Conservation (phyloP, 768 basidiomycete species). For the Pholiota conissans region DNA sequence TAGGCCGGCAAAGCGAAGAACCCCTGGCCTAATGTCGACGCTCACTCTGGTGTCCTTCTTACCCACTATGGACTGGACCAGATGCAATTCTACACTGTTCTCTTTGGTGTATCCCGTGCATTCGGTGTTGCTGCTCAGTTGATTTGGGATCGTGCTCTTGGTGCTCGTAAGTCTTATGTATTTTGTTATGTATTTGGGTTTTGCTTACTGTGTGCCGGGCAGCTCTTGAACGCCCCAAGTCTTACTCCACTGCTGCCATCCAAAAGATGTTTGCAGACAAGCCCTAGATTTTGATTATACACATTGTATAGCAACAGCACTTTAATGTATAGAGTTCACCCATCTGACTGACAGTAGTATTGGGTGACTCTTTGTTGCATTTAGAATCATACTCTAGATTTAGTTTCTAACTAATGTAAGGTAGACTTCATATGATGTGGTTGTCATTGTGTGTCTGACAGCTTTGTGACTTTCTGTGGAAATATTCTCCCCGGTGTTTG, state of each 20-base stretch:
- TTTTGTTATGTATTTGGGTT: neutral
- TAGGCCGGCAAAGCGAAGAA: slow-evolving; percentile 92
- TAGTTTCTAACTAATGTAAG: too few relatives aligned
- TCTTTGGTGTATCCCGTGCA: slow-evolving; percentile 95
- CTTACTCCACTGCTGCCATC: slow-evolving; percentile 81
- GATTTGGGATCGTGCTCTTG: slow-evolving; percentile 92
- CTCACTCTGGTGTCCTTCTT: slow-evolving; percentile 89
- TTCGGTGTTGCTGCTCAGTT: slow-evolving; percentile 88
- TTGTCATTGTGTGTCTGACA: too few relatives aligned
- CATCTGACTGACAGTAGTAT: too few relatives aligned
- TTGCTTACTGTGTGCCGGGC: neutral
- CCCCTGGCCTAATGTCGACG: slow-evolving; percentile 97
- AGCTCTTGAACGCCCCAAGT: slow-evolving; percentile 92
- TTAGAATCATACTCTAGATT: too few relatives aligned
- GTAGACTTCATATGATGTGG: too few relatives aligned
- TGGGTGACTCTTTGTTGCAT: too few relatives aligned
- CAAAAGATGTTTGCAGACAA: slow-evolving; percentile 75
- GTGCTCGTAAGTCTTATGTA: slow-evolving; percentile 68
- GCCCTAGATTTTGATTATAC: slow-evolving; percentile 22
- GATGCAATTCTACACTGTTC: slow-evolving; percentile 96
- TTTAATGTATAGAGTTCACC: neutral
- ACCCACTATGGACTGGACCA: slow-evolving; percentile 85
- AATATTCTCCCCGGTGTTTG: too few relatives aligned
- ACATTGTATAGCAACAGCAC: neutral
- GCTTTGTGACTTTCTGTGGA: too few relatives aligned